Percentiles rank a stretch among this genome's conserved stretches.
Conservation (phyloP, 192 early-diverging fungal genomes). For the Coemansia sp. region DNA sequence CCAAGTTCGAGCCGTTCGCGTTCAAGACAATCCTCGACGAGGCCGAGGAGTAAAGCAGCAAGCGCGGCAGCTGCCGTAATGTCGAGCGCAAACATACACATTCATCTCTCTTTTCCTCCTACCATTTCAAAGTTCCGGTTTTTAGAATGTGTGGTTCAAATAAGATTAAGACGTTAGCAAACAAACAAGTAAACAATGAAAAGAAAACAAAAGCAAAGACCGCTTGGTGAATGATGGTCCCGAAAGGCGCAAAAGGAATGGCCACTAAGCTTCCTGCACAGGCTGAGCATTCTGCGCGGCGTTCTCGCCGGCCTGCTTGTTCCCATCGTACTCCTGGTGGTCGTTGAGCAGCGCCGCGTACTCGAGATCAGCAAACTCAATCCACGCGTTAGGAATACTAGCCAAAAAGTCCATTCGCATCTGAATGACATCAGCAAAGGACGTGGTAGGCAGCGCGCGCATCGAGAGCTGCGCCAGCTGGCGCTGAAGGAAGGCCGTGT, state of each 20-base stretch:
- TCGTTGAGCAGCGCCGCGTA: constrained; percentile 53
- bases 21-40: constrained; percentile 60
- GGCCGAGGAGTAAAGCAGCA: constrained; percentile 29
- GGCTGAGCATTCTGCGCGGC: not conserved
- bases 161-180: too few relatives aligned
- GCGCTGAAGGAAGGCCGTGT: constrained; percentile 50
- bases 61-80: too few relatives aligned
- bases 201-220: not conserved
- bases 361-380: constrained; percentile 56
- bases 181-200: not conserved
- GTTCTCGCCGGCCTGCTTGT: not conserved
- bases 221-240: not conserved
- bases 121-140: too few relatives aligned
- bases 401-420: constrained; percentile 51
- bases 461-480: constrained; percentile 51
- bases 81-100: too few relatives aligned
- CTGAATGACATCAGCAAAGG: constrained; percentile 47
- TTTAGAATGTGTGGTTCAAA: too few relatives aligned
- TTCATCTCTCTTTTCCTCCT: too few relatives aligned
- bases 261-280: not conserved
- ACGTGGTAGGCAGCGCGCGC: constrained; percentile 42
- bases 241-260: not conserved
- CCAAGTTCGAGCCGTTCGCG: constrained; percentile 88
- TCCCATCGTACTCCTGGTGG: constrained; percentile 30
- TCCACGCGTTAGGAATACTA: constrained; percentile 51